phyloP scores from a whole-genome alignment of 2,329 filamentous ascomycete species.

The Cordyceps fumosorosea region DNA sequence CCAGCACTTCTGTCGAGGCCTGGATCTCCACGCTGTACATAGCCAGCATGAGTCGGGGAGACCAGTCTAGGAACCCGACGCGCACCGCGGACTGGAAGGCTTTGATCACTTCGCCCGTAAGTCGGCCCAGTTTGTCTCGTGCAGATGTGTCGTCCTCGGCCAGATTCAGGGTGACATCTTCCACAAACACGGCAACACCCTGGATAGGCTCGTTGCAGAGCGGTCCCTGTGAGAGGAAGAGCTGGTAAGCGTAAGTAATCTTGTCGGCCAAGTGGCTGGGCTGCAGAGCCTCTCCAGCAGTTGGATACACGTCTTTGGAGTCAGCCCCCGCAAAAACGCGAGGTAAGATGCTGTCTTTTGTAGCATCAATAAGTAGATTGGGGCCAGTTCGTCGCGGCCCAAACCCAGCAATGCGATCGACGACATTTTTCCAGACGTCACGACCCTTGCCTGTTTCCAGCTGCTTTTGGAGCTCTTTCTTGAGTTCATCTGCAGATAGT shows the following conservation, averaged over 20 bases:
- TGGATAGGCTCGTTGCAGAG: constrained; percentile 91
- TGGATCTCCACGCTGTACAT: constrained; percentile 99
- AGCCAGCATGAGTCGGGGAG: constrained; percentile 84
- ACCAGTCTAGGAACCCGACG: constrained; percentile 90
- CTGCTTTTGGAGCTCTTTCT: constrained; percentile 58
- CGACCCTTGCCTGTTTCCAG: constrained; percentile 68
- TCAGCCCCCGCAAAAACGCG: constrained; percentile 54
- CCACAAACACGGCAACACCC: constrained; percentile 84
- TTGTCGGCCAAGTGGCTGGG: constrained; percentile 78
- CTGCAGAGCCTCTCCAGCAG: constrained; percentile 44
- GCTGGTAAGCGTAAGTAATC: constrained; percentile 88
- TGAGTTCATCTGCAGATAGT: constrained; percentile 71
- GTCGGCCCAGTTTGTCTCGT: constrained; percentile 63
- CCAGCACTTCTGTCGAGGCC: constrained; percentile 89
- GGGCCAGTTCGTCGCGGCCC: constrained; percentile 79
- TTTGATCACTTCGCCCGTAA: constrained; percentile 92
- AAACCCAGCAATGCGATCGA: constrained; percentile 83
- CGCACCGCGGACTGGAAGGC: constrained; percentile 78
- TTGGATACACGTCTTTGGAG: constrained; percentile 26
- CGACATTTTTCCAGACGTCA: constrained; percentile 67
- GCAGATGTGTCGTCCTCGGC: constrained; percentile 49
- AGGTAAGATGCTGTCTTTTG: constrained; percentile 61
- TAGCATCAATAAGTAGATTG: constrained; percentile 83
- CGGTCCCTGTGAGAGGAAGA: constrained; percentile 81
- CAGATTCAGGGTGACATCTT: constrained; percentile 62